These are phyloP conservation scores for Populus tomentosa DNA, from an alignment of 441 rosid species.

Conservation along the genomic window DNA sequence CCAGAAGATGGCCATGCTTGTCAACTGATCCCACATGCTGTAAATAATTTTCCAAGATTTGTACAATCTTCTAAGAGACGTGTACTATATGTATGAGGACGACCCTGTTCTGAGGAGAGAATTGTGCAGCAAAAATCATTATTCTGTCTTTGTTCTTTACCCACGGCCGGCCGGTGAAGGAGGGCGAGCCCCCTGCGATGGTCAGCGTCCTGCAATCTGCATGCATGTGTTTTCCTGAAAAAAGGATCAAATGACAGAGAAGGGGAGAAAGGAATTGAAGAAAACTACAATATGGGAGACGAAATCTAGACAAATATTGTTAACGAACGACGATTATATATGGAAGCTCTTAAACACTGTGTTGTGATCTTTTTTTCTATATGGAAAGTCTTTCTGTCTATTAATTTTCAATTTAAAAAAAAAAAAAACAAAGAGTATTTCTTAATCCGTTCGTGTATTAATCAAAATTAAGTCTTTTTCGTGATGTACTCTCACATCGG, in stretches of 20 bases:
- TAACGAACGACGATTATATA: neutral
- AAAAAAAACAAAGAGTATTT: no score
- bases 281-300: neutral
- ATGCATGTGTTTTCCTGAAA: neutral
- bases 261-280: neutral
- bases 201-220: neutral
- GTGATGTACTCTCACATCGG: neutral
- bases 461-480: neutral
- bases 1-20: neutral
- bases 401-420: no score
- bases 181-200: neutral
- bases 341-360: neutral
- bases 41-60: neutral
- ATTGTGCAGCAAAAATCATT: neutral
- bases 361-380: neutral
- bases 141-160: neutral
- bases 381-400: neutral
- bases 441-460: neutral
- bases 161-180: neutral
- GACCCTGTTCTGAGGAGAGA: neutral
- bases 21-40: neutral
- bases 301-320: neutral
- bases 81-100: neutral
- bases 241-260: neutral
- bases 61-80: neutral